Percentiles rank a stretch among this genome's conserved stretches.
Evolutionary conservation across 2,329 filamentous ascomycete species (phyloP).

Genomic region (Laburnicola sp.): DNA sequence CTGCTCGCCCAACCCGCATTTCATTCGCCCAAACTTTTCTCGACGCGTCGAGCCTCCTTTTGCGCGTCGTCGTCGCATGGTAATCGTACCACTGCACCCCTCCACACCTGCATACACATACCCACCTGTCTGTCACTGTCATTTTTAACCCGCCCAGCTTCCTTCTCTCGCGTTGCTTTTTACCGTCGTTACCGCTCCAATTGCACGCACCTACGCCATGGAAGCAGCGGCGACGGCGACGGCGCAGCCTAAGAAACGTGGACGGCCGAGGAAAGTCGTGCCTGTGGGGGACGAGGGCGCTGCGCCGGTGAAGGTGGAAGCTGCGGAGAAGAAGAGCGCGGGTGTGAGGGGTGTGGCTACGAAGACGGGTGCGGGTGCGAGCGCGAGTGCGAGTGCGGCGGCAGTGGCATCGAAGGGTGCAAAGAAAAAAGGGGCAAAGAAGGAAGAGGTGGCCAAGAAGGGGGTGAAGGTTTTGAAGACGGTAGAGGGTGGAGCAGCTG

Average conservation of each 20-base stretch:
- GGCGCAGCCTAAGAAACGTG: slow-evolving; percentile 35
- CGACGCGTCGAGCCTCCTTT: slow-evolving; percentile 21
- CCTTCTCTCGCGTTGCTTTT: background rate
- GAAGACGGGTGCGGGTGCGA: slow-evolving; percentile 19
- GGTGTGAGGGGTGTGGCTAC: slow-evolving; percentile 27
- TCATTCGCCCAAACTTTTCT: slow-evolving; percentile 20
- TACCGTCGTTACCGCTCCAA: background rate
- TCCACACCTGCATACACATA: background rate
- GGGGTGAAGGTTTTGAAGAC: slow-evolving; percentile 9
- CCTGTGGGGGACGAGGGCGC: slow-evolving; percentile 19
- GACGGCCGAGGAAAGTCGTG: slow-evolving; percentile 38
- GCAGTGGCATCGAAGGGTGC: too few relatives aligned
- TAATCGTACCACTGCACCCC: background rate
- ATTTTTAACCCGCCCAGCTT: background rate
- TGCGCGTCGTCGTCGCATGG: slow-evolving; percentile 7
- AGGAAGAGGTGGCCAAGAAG: slow-evolving; percentile 30
- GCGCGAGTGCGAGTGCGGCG: background rate
- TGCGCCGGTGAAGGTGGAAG: slow-evolving; percentile 12
- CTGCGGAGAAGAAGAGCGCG: slow-evolving; percentile 16
- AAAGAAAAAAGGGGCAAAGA: slow-evolving; percentile 1
- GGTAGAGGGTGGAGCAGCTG: slow-evolving; percentile 1
- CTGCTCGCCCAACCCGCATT: slow-evolving; percentile 7
- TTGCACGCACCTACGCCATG: slow-evolving; percentile 8
- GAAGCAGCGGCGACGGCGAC: slow-evolving; percentile 14
- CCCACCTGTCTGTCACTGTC: background rate